These are phyloP conservation scores for Elongisporangium anandrum DNA, from an alignment of 352 stramenopile genomes.

Conservation along the genomic window DNA sequence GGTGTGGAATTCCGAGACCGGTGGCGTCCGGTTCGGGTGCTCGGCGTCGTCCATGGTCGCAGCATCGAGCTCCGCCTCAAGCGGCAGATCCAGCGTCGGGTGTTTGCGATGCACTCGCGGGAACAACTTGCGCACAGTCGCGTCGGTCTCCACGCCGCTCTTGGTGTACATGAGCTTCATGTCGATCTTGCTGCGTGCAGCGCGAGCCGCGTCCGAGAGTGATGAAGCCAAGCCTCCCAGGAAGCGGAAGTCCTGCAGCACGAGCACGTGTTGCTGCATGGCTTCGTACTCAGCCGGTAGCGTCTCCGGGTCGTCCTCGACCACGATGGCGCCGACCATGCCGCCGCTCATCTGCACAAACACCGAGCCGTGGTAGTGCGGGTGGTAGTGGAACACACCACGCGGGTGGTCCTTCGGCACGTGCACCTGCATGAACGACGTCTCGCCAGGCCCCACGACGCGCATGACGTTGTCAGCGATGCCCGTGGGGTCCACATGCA, in stretches of 20 bases:
- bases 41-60: constrained; percentile 11
- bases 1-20: constrained; percentile 52
- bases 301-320: constrained; percentile 49
- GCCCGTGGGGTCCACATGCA: constrained; percentile 78
- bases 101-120: constrained; percentile 33
- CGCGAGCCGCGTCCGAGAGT: constrained; percentile 35
- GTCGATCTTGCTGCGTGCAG: constrained; percentile 43
- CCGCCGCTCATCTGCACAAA: constrained; percentile 72
- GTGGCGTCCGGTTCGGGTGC: constrained; percentile 11
- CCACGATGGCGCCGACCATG: constrained; percentile 60
- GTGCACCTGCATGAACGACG: constrained; percentile 40
- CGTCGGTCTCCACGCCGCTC: constrained; percentile 19
- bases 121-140: constrained; percentile 30
- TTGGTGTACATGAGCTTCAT: constrained; percentile 53
- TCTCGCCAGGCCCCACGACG: constrained; percentile 42
- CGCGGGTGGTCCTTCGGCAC: constrained; percentile 59
- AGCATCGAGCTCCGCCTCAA: constrained; percentile 16
- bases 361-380: constrained; percentile 74
- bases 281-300: constrained; percentile 35
- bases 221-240: constrained; percentile 48
- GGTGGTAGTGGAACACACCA: constrained; percentile 83
- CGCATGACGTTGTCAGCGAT: constrained; percentile 79
- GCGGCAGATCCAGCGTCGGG: constrained; percentile 16
- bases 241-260: constrained; percentile 66
- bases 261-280: constrained; percentile 42